Conservation (phyloP, 768 basidiomycete genomes). For the Saitozyma podzolica region DNA sequence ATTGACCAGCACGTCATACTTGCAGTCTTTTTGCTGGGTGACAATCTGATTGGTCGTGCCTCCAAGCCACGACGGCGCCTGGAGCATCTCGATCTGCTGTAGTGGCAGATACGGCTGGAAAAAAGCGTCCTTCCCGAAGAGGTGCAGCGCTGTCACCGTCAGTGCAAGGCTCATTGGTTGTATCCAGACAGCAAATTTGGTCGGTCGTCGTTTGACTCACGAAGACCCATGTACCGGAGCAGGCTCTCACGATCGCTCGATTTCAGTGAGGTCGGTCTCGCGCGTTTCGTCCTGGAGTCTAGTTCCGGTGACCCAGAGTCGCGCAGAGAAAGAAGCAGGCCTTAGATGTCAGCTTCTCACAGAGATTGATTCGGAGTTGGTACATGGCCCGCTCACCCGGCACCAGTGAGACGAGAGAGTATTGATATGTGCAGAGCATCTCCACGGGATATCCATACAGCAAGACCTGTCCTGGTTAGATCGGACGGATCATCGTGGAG, state of each 20-base stretch:
- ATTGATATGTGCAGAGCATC: conserved; percentile 93
- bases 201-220: conserved; percentile 53
- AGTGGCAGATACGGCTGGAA: conserved; percentile 97
- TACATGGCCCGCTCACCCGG: conserved; percentile 62
- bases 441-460: conserved; percentile 97
- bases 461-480: conserved; percentile 66
- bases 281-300: conserved; percentile 61
- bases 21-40: conserved; percentile 78
- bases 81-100: conserved; percentile 87
- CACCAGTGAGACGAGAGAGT: conserved; percentile 88
- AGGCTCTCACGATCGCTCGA: conserved; percentile 90
- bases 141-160: conserved; percentile 24
- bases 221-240: conserved; percentile 89
- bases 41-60: conserved; percentile 93
- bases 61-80: conserved; percentile 74
- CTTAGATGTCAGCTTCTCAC: conserved; percentile 53
- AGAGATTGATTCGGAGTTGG: background rate
- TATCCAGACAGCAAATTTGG: background rate
- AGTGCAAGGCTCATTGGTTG: background rate
- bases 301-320: conserved; percentile 89
- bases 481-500: background rate
- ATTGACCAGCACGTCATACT: conserved; percentile 81
- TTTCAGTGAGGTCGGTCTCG: conserved; percentile 72
- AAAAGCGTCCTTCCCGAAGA: conserved; percentile 69
- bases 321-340: conserved; percentile 80